Evolutionary conservation across 345 rosid species (phyloP).

Genomic region (Excoecaria cochinchinensis): DNA sequence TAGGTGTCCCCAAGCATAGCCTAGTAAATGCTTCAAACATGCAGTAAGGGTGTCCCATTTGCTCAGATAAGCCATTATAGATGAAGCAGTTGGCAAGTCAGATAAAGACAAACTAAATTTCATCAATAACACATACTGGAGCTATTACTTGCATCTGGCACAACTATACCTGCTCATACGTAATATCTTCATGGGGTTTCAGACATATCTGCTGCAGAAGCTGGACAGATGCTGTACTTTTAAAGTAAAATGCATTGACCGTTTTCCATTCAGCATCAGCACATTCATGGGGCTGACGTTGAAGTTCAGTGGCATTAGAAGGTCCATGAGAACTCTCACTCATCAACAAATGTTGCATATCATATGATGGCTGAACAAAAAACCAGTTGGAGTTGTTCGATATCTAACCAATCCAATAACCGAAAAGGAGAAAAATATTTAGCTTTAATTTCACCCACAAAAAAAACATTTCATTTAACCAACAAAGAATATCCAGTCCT

Average conservation of each 20-base stretch:
- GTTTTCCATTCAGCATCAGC: conserved; percentile 56
- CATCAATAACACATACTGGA: background rate
- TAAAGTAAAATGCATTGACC: conserved; percentile 70
- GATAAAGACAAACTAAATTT: background rate
- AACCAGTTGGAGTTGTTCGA: conserved; percentile 53
- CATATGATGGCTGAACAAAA: conserved; percentile 69
- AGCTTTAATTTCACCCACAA: background rate
- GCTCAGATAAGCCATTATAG: background rate
- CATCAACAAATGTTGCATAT: conserved; percentile 60
- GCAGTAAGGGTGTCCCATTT: background rate
- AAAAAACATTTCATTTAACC: background rate
- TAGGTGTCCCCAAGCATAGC: too few species aligned
- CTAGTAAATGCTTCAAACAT: background rate
- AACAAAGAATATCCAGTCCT: conserved; percentile 14
- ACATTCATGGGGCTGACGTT: conserved; percentile 27
- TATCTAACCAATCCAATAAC: conserved; percentile 39
- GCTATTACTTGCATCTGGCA: background rate
- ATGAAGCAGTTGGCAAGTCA: background rate
- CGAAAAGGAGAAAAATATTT: background rate
- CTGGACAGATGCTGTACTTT: conserved; percentile 76
- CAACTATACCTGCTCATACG: conserved; percentile 66
- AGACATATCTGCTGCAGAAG: conserved; percentile 55
- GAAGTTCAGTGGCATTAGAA: conserved; percentile 31
- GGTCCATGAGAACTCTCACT: conserved; percentile 24
- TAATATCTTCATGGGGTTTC: conserved; percentile 68